Conservation (phyloP, 2,329 filamentous ascomycete genomes). For the Scytalidium sp. region DNA sequence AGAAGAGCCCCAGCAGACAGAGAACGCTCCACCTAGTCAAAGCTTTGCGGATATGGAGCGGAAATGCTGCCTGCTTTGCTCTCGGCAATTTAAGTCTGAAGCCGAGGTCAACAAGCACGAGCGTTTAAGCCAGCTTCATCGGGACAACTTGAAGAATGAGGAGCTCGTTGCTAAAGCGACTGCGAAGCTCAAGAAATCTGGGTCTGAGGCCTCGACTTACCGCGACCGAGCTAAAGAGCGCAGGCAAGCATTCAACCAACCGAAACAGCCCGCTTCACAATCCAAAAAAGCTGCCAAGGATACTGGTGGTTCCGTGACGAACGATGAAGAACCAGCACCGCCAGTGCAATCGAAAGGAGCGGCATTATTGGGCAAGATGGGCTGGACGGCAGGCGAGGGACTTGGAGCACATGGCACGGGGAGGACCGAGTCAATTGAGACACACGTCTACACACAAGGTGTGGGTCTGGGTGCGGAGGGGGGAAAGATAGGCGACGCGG, state of each 20-base stretch:
- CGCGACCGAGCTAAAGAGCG: slow-evolving; percentile 66
- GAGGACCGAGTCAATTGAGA: slow-evolving; percentile 60
- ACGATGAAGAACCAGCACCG: slow-evolving; percentile 28
- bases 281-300: slow-evolving; percentile 30
- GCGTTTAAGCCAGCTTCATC: slow-evolving; percentile 53
- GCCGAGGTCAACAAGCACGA: slow-evolving; percentile 58
- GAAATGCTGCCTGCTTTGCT: slow-evolving; percentile 60
- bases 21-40: slow-evolving; percentile 38
- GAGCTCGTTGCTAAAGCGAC: slow-evolving; percentile 37
- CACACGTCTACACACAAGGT: slow-evolving; percentile 63
- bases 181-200: slow-evolving; percentile 32
- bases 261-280: slow-evolving; percentile 45
- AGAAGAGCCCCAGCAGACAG: slow-evolving; percentile 17
- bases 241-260: slow-evolving; percentile 59
- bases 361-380: slow-evolving; percentile 69
- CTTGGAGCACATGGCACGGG: slow-evolving; percentile 62
- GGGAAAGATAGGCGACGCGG: slow-evolving; percentile 66
- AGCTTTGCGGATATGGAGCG: slow-evolving; percentile 59
- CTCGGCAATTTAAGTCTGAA: slow-evolving; percentile 52
- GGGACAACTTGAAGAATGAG: slow-evolving; percentile 49
- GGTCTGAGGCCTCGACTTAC: slow-evolving; percentile 22
- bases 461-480: slow-evolving; percentile 69
- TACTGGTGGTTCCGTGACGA: slow-evolving; percentile 11
- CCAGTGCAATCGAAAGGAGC: slow-evolving; percentile 58
- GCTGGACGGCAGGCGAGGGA: slow-evolving; percentile 64